Conservation (phyloP, 2,329 filamentous ascomycete species). For the Aspergillus novofumigatus region DNA sequence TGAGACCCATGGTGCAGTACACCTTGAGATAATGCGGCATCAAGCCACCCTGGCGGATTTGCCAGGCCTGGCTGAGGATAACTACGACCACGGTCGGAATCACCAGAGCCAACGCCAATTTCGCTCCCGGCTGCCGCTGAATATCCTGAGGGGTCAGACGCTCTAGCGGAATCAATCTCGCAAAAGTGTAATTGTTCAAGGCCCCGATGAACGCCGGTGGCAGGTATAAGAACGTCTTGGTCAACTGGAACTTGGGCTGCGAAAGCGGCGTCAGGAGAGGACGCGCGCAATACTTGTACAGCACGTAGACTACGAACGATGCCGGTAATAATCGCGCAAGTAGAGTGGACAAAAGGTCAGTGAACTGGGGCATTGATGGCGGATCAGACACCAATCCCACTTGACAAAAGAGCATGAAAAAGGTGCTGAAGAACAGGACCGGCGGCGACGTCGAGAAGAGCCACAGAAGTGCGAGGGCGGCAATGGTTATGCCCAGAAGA, state of each 20-base stretch:
- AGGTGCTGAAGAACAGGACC: slow-evolving; percentile 80
- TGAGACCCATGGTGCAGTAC: slow-evolving; percentile 64
- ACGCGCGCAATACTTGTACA: slow-evolving; percentile 77
- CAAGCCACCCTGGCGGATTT: slow-evolving; percentile 78
- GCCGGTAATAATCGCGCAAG: slow-evolving; percentile 81
- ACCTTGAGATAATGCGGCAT: slow-evolving; percentile 73
- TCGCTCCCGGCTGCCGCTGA: slow-evolving; percentile 80
- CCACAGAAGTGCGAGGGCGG: slow-evolving; percentile 72
- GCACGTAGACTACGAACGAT: slow-evolving; percentile 79
- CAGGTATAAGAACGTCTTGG: slow-evolving; percentile 87
- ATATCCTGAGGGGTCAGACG: slow-evolving; percentile 89
- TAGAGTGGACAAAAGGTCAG: slow-evolving; percentile 70
- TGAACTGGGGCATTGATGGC: slow-evolving; percentile 63
- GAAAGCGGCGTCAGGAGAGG: slow-evolving; percentile 70
- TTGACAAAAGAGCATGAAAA: slow-evolving; percentile 80
- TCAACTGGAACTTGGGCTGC: slow-evolving; percentile 58
- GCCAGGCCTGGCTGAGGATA: slow-evolving; percentile 72
- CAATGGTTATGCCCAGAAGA: slow-evolving; percentile 73
- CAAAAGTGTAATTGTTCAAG: slow-evolving; percentile 91
- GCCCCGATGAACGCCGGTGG: slow-evolving; percentile 87
- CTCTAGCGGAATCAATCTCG: slow-evolving; percentile 80
- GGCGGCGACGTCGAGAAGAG: slow-evolving; percentile 75
- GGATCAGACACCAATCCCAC: slow-evolving; percentile 87
- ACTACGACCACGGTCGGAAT: slow-evolving; percentile 66
- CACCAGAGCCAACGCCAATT: slow-evolving; percentile 74